phyloP scores from a whole-genome alignment of 2,329 filamentous ascomycete species.

The Xylaria sp. region DNA sequence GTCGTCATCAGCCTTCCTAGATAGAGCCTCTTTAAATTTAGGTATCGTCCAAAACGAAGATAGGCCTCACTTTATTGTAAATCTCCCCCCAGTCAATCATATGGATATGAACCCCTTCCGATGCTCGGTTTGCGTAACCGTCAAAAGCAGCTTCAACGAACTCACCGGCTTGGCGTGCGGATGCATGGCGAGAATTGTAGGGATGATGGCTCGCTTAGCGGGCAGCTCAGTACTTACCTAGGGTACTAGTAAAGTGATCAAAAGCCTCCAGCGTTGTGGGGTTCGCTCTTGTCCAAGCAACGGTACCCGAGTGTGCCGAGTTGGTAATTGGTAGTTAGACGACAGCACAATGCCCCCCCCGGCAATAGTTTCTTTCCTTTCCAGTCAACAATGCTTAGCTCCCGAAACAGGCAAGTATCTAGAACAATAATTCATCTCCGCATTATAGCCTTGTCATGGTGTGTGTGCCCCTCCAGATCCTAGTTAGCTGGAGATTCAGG shows the following conservation, averaged over 20 bases:
- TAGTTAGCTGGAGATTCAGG: neutral
- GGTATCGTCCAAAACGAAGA: neutral
- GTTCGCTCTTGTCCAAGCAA: conserved; percentile 15
- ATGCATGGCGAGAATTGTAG: conserved; percentile 18
- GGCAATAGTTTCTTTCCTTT: conserved; percentile 15
- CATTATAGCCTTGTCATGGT: neutral
- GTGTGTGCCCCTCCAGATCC: neutral
- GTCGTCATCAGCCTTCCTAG: conserved; percentile 16
- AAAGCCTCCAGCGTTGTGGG: conserved; percentile 14
- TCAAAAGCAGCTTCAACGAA: neutral
- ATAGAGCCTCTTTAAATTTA: conserved; percentile 18
- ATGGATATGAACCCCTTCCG: neutral
- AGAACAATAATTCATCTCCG: conserved; percentile 7
- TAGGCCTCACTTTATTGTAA: neutral
- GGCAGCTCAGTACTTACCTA: conserved; percentile 13
- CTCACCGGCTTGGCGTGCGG: conserved; percentile 15
- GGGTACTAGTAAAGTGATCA: conserved; percentile 18
- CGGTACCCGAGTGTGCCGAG: conserved; percentile 6
- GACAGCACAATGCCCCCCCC: conserved; percentile 11
- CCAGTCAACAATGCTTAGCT: conserved; percentile 18
- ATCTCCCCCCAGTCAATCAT: neutral
- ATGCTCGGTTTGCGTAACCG: neutral
- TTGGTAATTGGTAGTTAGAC: conserved; percentile 10
- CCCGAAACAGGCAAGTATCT: conserved; percentile 7
- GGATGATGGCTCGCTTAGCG: conserved; percentile 11